phyloP scores from a whole-genome alignment of 148 eudicot species.

The Rhododendron williamsianum region DNA sequence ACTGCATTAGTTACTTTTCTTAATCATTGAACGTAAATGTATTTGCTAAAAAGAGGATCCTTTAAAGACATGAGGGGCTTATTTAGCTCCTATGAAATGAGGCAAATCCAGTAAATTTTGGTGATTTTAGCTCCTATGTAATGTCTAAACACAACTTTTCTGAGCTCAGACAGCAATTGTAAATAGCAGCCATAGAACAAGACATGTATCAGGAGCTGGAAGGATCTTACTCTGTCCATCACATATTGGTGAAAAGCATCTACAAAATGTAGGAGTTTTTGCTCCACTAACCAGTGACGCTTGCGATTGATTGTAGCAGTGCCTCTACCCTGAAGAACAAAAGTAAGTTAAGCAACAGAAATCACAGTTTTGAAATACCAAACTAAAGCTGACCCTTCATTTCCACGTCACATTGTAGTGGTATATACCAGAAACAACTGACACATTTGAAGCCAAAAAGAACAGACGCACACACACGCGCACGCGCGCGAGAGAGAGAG shows the following conservation, averaged over 20 bases:
- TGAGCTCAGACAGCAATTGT: background rate
- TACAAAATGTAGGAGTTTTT: constrained; percentile 92
- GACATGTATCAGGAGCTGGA: constrained; percentile 11
- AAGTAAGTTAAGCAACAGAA: background rate
- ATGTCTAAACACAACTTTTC: background rate
- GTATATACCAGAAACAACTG: background rate
- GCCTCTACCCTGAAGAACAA: constrained; percentile 55
- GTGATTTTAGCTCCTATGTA: background rate
- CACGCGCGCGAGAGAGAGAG: background rate
- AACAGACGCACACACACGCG: background rate
- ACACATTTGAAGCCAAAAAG: background rate
- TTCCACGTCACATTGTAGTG: constrained; percentile 1
- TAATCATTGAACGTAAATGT: background rate
- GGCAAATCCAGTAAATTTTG: background rate
- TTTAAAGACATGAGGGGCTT: background rate
- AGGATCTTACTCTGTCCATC: constrained; percentile 84
- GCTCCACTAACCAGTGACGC: constrained; percentile 88
- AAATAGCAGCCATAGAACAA: constrained; percentile 1
- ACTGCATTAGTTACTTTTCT: background rate
- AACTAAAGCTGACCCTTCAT: constrained; percentile 1
- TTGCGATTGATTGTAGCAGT: constrained; percentile 48
- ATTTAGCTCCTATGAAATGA: background rate
- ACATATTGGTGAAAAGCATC: constrained; percentile 99
- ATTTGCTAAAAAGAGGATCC: background rate
- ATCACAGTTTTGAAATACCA: background rate